phyloP scores from a whole-genome alignment of 345 rosid species.

The Ceriops zippeliana region DNA sequence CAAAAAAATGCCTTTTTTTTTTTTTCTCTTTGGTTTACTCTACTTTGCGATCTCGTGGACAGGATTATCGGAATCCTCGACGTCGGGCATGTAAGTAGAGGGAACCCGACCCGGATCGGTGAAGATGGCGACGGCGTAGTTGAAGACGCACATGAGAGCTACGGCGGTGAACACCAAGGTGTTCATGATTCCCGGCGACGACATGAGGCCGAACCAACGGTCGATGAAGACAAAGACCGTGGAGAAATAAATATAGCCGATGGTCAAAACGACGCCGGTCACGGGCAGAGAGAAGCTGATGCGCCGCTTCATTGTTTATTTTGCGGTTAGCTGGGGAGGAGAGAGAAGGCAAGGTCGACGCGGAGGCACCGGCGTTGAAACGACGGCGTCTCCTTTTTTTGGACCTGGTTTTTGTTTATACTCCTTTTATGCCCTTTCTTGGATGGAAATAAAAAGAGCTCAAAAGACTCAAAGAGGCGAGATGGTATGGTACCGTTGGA shows the following conservation, averaged over 20 bases:
- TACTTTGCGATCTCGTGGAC: conserved; percentile 92
- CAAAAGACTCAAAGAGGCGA: too few relatives aligned
- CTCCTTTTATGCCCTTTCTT: too few relatives aligned
- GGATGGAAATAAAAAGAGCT: too few relatives aligned
- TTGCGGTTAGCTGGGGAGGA: not conserved
- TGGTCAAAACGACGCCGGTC: conserved; percentile 54
- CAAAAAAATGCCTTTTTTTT: too few relatives aligned
- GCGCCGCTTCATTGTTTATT: conserved; percentile 46
- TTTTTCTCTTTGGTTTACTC: not conserved
- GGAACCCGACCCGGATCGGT: conserved; percentile 94
- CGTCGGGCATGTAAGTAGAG: conserved; percentile 56
- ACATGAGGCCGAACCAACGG: conserved; percentile 79
- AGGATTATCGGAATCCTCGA: conserved; percentile 61
- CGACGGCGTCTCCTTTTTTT: conserved; percentile 58
- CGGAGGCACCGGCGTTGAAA: conserved; percentile 68
- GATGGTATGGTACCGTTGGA: too few relatives aligned
- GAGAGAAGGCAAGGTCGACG: not conserved
- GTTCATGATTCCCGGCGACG: conserved; percentile 80
- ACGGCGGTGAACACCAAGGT: conserved; percentile 62
- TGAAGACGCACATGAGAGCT: conserved; percentile 59
- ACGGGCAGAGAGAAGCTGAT: conserved; percentile 62
- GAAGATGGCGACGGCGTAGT: conserved; percentile 53
- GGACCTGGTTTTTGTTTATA: too few relatives aligned
- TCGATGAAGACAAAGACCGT: conserved; percentile 79
- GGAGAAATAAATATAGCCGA: conserved; percentile 58